Evolutionary conservation across 768 basidiomycete genomes (phyloP), one percentile per base, ranked within the genome.

Genomic region (Saitozyma sp.): DNA sequence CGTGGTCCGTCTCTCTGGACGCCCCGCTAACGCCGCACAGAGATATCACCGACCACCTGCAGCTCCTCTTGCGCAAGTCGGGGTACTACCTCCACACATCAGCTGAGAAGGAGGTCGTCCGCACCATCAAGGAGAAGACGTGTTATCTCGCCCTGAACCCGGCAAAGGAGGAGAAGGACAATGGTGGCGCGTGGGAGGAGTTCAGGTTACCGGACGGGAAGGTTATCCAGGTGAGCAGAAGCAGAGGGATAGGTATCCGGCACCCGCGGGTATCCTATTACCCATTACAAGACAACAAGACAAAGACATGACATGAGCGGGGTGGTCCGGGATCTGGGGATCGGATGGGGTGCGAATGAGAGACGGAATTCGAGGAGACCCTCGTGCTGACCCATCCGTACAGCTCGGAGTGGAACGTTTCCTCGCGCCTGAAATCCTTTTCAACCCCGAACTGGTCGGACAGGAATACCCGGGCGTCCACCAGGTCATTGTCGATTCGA

Each of bases 91-190:
- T 99, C 61, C 91, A 96, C 74, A 99, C 96, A 0, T 93, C 93
- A 20, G 95, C 96, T 20, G 96, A 99, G 81, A 88, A 89, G 58
- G 96, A 99, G 80, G 89, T 98, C 11, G 93, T 99, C 14, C 85
- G 96, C 65, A 91, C 90, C 55, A 96, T 98, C 80, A 99, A 99
- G 80, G 96, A 99, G 82, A 98, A 97, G 78, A 90, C 89, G 62
- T 99, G 95, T 77, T 98, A 99, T 81, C 83, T 98, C 58, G 92
- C 96, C 8, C 77, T 92, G 40, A 93, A 93, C 73, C 92, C 94
- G 3, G 83, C 86, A 2, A 97, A 98, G 79, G 96, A 98, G 79
- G 94, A 97, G 81, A 98, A 97, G 78, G 94, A 98, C 54, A 82
- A 73, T 55, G 74, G 62, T 9, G 88, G 89, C 9, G 86, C 88